Percentiles rank a stretch among this genome's conserved stretches.
phyloP scores from a whole-genome alignment of 1,284 basidiomycete genomes.

The Trichosporon sp. region DNA sequence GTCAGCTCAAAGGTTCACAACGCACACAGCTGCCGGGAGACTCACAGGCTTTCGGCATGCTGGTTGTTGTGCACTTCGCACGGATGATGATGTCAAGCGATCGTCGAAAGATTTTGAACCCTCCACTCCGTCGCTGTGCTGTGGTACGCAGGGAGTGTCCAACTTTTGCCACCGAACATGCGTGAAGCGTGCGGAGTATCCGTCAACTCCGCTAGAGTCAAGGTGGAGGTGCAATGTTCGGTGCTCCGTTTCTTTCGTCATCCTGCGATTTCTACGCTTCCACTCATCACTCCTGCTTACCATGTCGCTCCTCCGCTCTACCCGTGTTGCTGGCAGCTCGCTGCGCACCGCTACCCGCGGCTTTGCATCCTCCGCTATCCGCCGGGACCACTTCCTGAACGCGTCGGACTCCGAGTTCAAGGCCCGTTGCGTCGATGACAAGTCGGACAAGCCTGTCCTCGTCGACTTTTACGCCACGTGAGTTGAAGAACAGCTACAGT shows the following conservation, averaged over 20 bases:
- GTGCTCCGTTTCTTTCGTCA: conserved; percentile 20
- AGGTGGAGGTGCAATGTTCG: neutral
- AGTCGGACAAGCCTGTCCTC: conserved; percentile 45
- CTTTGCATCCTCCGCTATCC: conserved; percentile 35
- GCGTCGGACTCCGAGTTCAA: conserved; percentile 41
- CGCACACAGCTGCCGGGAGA: neutral
- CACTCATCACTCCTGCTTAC: neutral
- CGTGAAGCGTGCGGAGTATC: neutral
- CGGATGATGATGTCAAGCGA: conserved; percentile 17
- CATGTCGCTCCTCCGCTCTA: conserved; percentile 31
- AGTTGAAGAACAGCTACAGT: conserved; percentile 27
- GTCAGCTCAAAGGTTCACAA: neutral
- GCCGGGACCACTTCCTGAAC: conserved; percentile 45
- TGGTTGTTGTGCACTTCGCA: conserved; percentile 1
- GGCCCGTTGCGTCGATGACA: conserved; percentile 34
- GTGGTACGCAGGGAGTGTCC: neutral
- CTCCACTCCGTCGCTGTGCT: neutral
- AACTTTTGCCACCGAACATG: neutral
- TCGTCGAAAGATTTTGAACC: conserved; percentile 28
- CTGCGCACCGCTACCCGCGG: conserved; percentile 11
- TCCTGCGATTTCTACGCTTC: neutral
- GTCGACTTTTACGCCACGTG: conserved; percentile 57
- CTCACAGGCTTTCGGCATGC: conserved; percentile 52
- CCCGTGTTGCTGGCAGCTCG: conserved; percentile 19
- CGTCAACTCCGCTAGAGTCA: neutral